phyloP scores from a whole-genome alignment of 441 rosid species.

The Pelargonium citronellum region DNA sequence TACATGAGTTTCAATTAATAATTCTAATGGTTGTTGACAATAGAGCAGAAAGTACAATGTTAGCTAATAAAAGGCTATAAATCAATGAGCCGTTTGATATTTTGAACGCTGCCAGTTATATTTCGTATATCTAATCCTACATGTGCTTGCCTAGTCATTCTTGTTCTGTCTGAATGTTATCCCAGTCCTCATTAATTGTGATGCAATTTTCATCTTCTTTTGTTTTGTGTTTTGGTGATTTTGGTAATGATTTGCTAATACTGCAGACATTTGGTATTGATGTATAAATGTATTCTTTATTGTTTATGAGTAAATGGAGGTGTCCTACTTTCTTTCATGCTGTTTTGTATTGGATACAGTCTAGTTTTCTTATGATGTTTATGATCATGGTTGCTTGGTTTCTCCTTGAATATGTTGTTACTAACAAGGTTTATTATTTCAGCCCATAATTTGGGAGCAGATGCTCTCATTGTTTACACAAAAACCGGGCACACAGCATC shows the following conservation, averaged over 20 bases:
- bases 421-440: slow-evolving; percentile 24
- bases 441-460: slow-evolving; percentile 89
- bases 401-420: background rate
- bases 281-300: background rate
- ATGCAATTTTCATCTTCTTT: background rate
- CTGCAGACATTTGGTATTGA: background rate
- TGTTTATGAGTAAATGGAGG: background rate
- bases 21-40: background rate
- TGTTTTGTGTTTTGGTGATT: too few relatives aligned
- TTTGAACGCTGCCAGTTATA: background rate
- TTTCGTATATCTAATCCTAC: background rate
- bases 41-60: background rate
- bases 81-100: background rate
- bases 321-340: background rate
- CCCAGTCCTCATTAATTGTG: background rate
- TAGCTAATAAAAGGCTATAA: background rate
- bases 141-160: slow-evolving; percentile 1
- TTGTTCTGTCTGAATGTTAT: background rate
- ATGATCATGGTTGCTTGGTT: slow-evolving; percentile 12
- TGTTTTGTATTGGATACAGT: background rate
- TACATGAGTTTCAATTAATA: background rate
- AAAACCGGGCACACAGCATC: slow-evolving; percentile 91
- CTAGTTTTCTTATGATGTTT: background rate
- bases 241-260: too few relatives aligned
- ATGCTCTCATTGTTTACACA: slow-evolving; percentile 93